Evolutionary conservation across 106 monocot genomes (phyloP).

Genomic region (Phalaenopsis equestris): DNA sequence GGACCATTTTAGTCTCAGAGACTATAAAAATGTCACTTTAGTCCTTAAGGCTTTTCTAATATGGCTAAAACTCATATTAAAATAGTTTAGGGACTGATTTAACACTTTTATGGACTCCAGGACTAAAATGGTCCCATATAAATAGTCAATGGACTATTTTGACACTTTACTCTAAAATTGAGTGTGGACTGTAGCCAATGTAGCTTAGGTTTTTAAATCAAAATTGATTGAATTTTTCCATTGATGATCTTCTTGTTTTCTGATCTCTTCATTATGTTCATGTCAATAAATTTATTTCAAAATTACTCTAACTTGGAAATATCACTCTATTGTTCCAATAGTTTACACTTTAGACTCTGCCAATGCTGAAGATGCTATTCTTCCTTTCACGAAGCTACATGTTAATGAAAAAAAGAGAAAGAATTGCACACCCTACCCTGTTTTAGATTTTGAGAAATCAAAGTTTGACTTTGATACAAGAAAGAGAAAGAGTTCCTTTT

Average conservation of each 20-base stretch:
- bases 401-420: conserved; percentile 83
- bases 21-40: too few relatives aligned
- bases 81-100: too few relatives aligned
- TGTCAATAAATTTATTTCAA: not conserved
- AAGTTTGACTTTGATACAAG: conserved; percentile 12
- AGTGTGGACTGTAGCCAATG: not conserved
- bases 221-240: not conserved
- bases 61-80: too few relatives aligned
- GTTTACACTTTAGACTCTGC: conserved; percentile 79
- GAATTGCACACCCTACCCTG: conserved; percentile 19
- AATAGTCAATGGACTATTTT: too few relatives aligned
- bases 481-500: conserved; percentile 11
- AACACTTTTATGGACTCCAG: too few relatives aligned
- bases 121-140: too few relatives aligned
- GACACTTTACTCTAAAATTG: too few relatives aligned
- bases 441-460: conserved; percentile 13
- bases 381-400: conserved; percentile 69
- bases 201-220: not conserved
- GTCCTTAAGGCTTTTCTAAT: too few relatives aligned
- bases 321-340: conserved; percentile 22
- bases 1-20: too few relatives aligned
- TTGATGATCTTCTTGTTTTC: not conserved
- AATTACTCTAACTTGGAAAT: not conserved
- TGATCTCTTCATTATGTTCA: not conserved
- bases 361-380: conserved; percentile 91